A percentile compares a stretch with the other conserved stretches of the same genome.
These are phyloP conservation scores for Podaxis pistillaris DNA, from an alignment of 768 basidiomycete species.

Conservation along the genomic window DNA sequence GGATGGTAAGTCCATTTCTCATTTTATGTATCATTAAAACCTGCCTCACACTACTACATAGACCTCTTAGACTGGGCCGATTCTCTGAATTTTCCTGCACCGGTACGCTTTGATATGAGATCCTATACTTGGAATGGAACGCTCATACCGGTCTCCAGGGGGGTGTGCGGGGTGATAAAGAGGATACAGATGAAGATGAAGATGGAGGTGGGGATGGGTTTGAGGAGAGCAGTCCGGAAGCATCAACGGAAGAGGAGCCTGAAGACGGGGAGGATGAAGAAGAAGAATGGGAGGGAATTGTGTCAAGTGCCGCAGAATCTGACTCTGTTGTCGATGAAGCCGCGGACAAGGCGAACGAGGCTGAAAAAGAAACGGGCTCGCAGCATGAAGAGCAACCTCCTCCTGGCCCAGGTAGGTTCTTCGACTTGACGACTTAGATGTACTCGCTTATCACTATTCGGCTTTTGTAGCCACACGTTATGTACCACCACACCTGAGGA, in stretches of 20 bases:
- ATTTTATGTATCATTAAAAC: neutral
- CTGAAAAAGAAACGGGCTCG: slow-evolving; percentile 11
- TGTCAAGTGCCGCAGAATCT: neutral
- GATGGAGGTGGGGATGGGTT: slow-evolving; percentile 22
- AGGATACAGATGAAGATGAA: slow-evolving; percentile 27
- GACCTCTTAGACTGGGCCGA: slow-evolving; percentile 57
- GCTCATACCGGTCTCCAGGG: neutral
- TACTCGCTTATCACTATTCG: neutral
- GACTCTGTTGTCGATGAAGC: slow-evolving; percentile 20
- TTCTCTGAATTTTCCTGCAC: slow-evolving; percentile 26
- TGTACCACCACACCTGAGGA: slow-evolving; percentile 79
- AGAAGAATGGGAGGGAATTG: slow-evolving; percentile 36
- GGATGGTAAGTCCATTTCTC: slow-evolving; percentile 54
- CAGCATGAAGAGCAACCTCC: neutral
- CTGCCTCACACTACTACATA: slow-evolving; percentile 21
- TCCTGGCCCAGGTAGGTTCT: slow-evolving; percentile 12
- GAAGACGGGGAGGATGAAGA: slow-evolving; percentile 20
- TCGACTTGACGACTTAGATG: neutral
- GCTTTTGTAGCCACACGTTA: slow-evolving; percentile 46
- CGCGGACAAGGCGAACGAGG: slow-evolving; percentile 14
- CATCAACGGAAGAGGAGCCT: slow-evolving; percentile 22
- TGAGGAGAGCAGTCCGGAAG: slow-evolving; percentile 14
- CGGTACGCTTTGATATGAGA: slow-evolving; percentile 14
- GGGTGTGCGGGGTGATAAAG: slow-evolving; percentile 20
- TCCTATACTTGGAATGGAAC: neutral